Evolutionary conservation across 1,284 basidiomycete species (phyloP).

Genomic region (Cerioporus squamosus): DNA sequence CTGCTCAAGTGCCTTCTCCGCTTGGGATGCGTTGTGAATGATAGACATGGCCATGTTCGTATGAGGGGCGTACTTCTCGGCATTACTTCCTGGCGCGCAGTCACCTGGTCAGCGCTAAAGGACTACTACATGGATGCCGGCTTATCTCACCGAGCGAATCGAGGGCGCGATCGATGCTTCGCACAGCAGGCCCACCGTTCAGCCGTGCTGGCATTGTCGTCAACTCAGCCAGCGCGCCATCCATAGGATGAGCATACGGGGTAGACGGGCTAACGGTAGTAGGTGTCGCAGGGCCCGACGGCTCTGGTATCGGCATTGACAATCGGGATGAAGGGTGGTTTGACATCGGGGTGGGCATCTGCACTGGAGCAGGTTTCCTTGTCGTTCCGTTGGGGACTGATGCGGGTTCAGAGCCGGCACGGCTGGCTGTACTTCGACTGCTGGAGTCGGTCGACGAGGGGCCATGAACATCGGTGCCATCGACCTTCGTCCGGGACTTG

Average conservation of each 20-base stretch:
- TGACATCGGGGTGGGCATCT: neutral
- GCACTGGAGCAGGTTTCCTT: neutral
- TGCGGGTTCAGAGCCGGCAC: neutral
- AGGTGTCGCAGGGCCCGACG: neutral
- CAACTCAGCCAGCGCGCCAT: slow-evolving; percentile 1
- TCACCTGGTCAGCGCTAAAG: too few species aligned
- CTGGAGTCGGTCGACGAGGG: neutral
- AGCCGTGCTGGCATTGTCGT: neutral
- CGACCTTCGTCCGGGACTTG: neutral
- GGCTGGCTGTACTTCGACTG: neutral
- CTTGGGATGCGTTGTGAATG: neutral
- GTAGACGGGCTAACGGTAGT: neutral
- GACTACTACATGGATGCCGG: neutral
- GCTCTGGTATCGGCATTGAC: neutral
- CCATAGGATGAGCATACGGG: neutral
- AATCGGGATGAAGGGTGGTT: neutral
- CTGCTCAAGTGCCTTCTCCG: neutral
- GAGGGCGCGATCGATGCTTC: neutral
- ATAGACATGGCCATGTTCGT: neutral
- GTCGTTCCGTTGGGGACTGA: neutral
- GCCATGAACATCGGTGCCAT: neutral
- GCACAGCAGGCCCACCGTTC: neutral
- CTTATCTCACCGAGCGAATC: neutral
- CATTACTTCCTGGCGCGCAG: neutral
- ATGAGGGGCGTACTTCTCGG: neutral